Percentiles rank a stretch among this genome's conserved stretches.
These are phyloP conservation scores for Microcos paniculata DNA, from an alignment of 345 rosid species.

Conservation along the genomic window DNA sequence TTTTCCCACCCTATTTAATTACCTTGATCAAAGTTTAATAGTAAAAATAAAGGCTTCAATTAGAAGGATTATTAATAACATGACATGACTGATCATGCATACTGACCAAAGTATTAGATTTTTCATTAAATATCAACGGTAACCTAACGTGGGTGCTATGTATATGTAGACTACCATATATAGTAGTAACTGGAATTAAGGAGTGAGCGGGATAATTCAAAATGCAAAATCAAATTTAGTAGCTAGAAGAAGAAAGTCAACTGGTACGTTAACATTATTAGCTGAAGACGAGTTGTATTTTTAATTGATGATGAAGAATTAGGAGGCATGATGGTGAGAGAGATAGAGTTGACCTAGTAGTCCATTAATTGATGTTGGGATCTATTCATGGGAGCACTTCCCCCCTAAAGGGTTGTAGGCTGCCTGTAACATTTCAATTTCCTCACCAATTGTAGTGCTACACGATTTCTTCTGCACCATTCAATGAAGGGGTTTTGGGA, in stretches of 20 bases:
- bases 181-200: no score
- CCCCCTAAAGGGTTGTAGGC: not conserved
- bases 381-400: not conserved
- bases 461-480: not conserved
- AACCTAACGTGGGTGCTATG: no score
- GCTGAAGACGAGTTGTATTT: not conserved
- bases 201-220: constrained; percentile 27
- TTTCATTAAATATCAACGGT: no score
- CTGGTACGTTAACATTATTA: not conserved
- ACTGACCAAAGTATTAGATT: no score
- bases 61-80: no score
- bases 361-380: constrained; percentile 26
- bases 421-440: no score
- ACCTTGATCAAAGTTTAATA: no score
- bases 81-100: no score
- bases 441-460: no score
- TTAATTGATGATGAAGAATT: not conserved
- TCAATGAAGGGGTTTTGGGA: not conserved
- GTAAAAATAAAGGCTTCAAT: no score
- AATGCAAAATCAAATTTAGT: not conserved
- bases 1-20: no score
- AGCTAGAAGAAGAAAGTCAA: not conserved
- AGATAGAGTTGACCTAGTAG: constrained; percentile 13
- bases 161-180: no score
- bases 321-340: not conserved